phyloP scores from a whole-genome alignment of 2,329 filamentous ascomycete species.

The Cladophialophora psammophila region DNA sequence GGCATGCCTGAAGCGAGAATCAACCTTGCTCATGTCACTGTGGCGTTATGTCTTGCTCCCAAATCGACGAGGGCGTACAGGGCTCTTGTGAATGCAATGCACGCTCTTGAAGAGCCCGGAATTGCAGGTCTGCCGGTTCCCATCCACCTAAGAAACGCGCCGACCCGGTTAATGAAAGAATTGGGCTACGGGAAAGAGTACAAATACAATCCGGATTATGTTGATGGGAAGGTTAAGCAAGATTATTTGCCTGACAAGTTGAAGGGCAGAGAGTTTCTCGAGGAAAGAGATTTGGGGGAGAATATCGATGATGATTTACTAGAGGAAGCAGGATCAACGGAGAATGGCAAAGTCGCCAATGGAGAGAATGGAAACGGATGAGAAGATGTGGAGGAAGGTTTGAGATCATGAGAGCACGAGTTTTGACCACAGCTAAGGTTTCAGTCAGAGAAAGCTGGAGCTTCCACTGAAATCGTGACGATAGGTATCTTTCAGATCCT shows the following conservation, averaged over 20 bases:
- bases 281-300: constrained; percentile 79
- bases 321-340: background rate
- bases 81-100: constrained; percentile 78
- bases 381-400: background rate
- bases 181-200: constrained; percentile 89
- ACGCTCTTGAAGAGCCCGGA: constrained; percentile 81
- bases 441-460: background rate
- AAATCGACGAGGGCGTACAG: constrained; percentile 91
- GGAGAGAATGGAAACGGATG: background rate
- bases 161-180: constrained; percentile 91
- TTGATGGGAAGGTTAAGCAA: constrained; percentile 80
- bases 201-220: constrained; percentile 94
- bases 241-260: constrained; percentile 87
- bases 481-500: background rate
- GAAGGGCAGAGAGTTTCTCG: constrained; percentile 74
- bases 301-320: constrained; percentile 66
- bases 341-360: background rate
- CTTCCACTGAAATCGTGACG: background rate
- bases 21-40: constrained; percentile 84
- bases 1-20: constrained; percentile 96
- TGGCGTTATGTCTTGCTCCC: constrained; percentile 78
- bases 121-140: constrained; percentile 83
- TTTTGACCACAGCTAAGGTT: background rate
- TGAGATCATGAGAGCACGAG: background rate
- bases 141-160: constrained; percentile 87